Evolutionary conservation across 371 early-diverging fungal genomes (phyloP).

Genomic region (Syncephalastrum racemosum): DNA sequence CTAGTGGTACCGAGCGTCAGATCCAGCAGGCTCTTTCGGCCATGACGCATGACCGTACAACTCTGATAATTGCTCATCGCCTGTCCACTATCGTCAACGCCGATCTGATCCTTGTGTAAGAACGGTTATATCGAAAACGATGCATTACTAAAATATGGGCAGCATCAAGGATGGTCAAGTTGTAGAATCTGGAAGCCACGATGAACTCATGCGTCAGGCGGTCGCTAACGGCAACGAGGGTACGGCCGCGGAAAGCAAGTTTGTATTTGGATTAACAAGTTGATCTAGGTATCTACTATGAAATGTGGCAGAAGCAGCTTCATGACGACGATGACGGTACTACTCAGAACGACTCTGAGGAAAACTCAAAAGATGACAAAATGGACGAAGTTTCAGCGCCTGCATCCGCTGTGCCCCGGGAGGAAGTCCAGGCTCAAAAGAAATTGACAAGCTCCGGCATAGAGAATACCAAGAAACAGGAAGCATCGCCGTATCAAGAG

Average conservation of each 20-base stretch:
- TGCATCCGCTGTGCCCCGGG: too few species aligned
- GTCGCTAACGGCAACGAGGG: conserved; percentile 19
- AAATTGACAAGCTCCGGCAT: background rate
- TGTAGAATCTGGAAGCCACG: conserved; percentile 86
- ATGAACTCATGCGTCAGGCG: conserved; percentile 65
- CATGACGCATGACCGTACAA: conserved; percentile 82
- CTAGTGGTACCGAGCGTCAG: conserved; percentile 72
- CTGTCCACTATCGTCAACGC: conserved; percentile 82
- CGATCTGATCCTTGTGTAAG: conserved; percentile 70
- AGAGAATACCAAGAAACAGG: background rate
- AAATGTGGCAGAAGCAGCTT: conserved; percentile 91
- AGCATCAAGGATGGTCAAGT: conserved; percentile 76
- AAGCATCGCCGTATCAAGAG: background rate
- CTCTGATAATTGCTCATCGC: conserved; percentile 94
- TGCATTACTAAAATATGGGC: background rate
- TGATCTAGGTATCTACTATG: conserved; percentile 65
- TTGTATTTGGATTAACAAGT: background rate
- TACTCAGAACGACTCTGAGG: background rate
- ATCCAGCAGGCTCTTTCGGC: conserved; percentile 68
- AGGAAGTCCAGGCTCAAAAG: background rate
- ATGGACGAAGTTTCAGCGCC: background rate
- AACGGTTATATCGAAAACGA: background rate
- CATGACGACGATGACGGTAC: conserved; percentile 50
- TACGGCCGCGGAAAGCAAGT: background rate
- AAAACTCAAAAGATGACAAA: background rate